Conservation (phyloP, 2,329 filamentous ascomycete species). For the Pseudohalonectria lignicola region DNA sequence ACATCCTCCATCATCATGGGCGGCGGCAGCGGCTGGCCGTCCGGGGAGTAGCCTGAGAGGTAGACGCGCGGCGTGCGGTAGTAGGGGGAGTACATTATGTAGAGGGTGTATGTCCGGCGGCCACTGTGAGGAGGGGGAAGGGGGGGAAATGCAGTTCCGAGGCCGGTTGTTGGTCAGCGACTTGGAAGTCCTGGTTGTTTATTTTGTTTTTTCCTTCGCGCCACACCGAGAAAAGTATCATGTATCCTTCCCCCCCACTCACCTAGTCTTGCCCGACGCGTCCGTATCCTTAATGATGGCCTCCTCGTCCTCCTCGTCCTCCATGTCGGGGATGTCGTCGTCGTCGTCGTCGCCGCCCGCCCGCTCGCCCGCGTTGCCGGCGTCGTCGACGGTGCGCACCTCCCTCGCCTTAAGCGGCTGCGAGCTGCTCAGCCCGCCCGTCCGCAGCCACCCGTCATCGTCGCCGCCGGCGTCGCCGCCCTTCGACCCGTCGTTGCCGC, state of each 20-base stretch:
- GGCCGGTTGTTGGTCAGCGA: too few species aligned
- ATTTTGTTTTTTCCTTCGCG: too few species aligned
- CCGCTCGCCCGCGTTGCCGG: slow-evolving; percentile 71
- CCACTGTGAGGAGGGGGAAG: too few species aligned
- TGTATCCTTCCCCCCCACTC: too few species aligned
- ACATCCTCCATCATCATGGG: slow-evolving; percentile 28
- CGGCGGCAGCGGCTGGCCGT: slow-evolving; percentile 44
- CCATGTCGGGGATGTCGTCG: slow-evolving; percentile 94
- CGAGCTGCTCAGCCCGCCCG: slow-evolving; percentile 65
- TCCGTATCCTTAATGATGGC: slow-evolving; percentile 79
- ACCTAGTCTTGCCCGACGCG: too few species aligned
- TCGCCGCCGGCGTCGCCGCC: slow-evolving; percentile 41
- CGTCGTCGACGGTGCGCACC: slow-evolving; percentile 80
- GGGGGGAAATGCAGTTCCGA: too few species aligned
- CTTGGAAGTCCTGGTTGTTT: too few species aligned
- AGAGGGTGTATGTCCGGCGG: slow-evolving; percentile 89
- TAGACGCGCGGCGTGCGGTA: slow-evolving; percentile 94
- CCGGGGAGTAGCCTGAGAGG: slow-evolving; percentile 76
- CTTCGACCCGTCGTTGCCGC: slow-evolving; percentile 16
- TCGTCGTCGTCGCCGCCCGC: slow-evolving; percentile 59
- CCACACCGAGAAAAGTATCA: too few species aligned
- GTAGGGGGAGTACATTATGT: slow-evolving; percentile 96
- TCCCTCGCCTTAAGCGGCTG: slow-evolving; percentile 69
- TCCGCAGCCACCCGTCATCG: slow-evolving; percentile 86
- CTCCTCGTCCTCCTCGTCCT: slow-evolving; percentile 94